Evolutionary conservation across 495 filamentous ascomycete genomes (phyloP).

Genomic region (Aspergillus kassunensis): DNA sequence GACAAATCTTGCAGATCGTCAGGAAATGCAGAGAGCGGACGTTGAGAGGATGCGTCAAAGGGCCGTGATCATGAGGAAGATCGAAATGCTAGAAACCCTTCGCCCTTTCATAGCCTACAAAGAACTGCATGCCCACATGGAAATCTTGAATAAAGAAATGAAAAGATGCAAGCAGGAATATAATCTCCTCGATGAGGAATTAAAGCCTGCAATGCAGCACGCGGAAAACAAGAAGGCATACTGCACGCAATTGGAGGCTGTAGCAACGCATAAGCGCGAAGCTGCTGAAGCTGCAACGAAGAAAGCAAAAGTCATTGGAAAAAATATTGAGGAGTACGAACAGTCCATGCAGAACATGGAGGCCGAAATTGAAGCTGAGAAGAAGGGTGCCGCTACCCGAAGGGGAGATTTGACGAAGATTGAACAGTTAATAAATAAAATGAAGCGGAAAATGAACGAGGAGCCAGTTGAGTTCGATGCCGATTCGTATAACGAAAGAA

Average conservation of each 20-base stretch:
- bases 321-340: constrained; percentile 49
- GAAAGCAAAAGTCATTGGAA: constrained; percentile 46
- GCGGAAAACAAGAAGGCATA: constrained; percentile 66
- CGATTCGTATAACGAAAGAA: constrained; percentile 48
- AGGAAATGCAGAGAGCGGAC: constrained; percentile 73
- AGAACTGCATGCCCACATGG: constrained; percentile 24
- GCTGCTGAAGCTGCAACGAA: constrained; percentile 48
- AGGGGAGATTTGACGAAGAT: constrained; percentile 46
- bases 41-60: constrained; percentile 80
- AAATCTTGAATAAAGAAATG: constrained; percentile 44
- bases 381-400: constrained; percentile 41
- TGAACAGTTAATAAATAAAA: constrained; percentile 36
- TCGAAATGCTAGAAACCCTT: constrained; percentile 62
- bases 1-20: constrained; percentile 62
- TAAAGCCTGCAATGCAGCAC: constrained; percentile 63
- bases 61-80: constrained; percentile 57
- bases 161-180: constrained; percentile 48
- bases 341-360: constrained; percentile 52
- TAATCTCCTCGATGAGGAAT: constrained; percentile 51
- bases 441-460: constrained; percentile 47
- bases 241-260: constrained; percentile 39
- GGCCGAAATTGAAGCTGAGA: constrained; percentile 55
- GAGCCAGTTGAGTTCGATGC: constrained; percentile 51
- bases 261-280: constrained; percentile 49
- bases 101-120: constrained; percentile 64